Conservation (phyloP, 495 filamentous ascomycete species). For the Collariella sp. region DNA sequence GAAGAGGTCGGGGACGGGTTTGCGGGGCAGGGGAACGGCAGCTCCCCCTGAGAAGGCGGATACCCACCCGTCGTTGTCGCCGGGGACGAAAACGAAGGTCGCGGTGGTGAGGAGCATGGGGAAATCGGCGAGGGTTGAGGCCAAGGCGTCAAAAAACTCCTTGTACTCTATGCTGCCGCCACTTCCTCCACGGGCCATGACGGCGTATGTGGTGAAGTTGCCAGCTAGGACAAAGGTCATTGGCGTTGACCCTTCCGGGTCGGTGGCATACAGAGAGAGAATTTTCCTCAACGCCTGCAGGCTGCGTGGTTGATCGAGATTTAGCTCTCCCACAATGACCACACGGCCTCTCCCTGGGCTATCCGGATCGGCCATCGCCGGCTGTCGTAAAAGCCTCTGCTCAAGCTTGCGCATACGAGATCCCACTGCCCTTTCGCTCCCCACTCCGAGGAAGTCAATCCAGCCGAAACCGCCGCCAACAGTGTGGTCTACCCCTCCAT, state of each 20-base stretch:
- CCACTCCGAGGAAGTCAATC: slow-evolving; percentile 90
- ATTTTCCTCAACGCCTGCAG: slow-evolving; percentile 71
- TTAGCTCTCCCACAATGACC: slow-evolving; percentile 69
- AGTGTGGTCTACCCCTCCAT: slow-evolving; percentile 47
- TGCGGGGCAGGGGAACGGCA: slow-evolving; percentile 61
- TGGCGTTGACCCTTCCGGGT: slow-evolving; percentile 56
- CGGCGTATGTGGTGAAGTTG: slow-evolving; percentile 69
- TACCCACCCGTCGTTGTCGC: slow-evolving; percentile 90
- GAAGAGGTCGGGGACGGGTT: slow-evolving; percentile 73
- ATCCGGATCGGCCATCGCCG: slow-evolving; percentile 8
- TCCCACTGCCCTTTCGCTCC: slow-evolving; percentile 79
- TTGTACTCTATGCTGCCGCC: slow-evolving; percentile 85
- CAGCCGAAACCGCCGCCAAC: slow-evolving; percentile 83
- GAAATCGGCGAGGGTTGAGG: slow-evolving; percentile 74
- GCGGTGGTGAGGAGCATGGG: slow-evolving; percentile 68
- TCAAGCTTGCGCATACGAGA: slow-evolving; percentile 72
- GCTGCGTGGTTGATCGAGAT: slow-evolving; percentile 71
- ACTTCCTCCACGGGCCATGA: slow-evolving; percentile 60
- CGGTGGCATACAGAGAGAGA: slow-evolving; percentile 57
- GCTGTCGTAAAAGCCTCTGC: slow-evolving; percentile 33
- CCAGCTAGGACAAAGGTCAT: slow-evolving; percentile 73
- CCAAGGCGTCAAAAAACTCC: slow-evolving; percentile 83
- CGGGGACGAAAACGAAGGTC: slow-evolving; percentile 86
- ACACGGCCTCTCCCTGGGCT: slow-evolving; percentile 43
- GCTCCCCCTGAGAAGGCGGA: slow-evolving; percentile 82